phyloP scores from a whole-genome alignment of 2,329 filamentous ascomycete species.

The Ambrosiella beaveri region DNA sequence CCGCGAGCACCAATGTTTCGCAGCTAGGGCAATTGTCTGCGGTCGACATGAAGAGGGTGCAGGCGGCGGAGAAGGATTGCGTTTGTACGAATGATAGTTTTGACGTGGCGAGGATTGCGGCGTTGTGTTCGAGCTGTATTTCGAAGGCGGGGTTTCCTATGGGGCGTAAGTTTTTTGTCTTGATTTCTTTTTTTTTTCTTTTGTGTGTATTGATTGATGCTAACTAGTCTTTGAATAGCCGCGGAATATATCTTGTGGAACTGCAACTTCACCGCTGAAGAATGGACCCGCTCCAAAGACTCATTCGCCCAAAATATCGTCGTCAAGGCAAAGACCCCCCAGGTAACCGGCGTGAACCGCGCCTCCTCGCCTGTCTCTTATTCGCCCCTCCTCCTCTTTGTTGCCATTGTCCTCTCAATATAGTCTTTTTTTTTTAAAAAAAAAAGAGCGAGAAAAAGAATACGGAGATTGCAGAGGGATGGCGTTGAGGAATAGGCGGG shows the following conservation, averaged over 20 bases:
- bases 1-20: conserved; percentile 8
- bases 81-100: conserved; percentile 25
- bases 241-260: conserved; percentile 21
- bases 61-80: conserved; percentile 21
- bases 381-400: not conserved
- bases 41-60: conserved; percentile 14
- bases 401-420: not conserved
- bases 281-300: conserved; percentile 20
- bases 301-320: conserved; percentile 19
- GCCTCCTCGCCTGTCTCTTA: not conserved
- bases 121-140: conserved; percentile 24
- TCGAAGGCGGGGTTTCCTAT: conserved; percentile 18
- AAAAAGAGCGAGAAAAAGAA: too few relatives aligned
- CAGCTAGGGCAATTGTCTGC: conserved; percentile 13
- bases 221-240: conserved; percentile 16
- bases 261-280: conserved; percentile 20
- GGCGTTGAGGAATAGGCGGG: too few relatives aligned
- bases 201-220: not conserved
- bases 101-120: conserved; percentile 23
- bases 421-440: not conserved
- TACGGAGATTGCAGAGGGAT: too few relatives aligned
- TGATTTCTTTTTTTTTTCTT: not conserved
- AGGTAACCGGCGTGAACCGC: conserved; percentile 14
- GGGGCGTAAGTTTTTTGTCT: conserved; percentile 18
- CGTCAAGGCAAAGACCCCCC: conserved; percentile 21